These are phyloP conservation scores for Balamuthia mandrillaris DNA, from an alignment of 208 protist genomes.

Conservation along the genomic window DNA sequence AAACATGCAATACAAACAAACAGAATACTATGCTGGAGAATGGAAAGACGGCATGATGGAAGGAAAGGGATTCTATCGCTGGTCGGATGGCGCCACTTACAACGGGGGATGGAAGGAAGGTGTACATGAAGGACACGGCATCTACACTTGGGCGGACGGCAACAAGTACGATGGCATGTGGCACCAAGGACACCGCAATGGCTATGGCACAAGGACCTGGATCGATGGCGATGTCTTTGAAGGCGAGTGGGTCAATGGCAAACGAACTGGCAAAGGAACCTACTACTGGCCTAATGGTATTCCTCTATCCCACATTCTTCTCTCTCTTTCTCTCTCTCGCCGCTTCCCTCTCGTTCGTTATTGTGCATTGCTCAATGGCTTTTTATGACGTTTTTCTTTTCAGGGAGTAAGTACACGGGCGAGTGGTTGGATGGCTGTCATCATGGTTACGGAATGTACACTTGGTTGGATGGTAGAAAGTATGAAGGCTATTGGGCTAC, in stretches of 20 bases:
- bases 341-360: too few relatives aligned
- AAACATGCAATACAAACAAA: not conserved
- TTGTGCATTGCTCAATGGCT: not conserved
- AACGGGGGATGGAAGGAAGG: not conserved
- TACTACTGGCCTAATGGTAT: slow-evolving; percentile 33
- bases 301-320: not conserved
- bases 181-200: slow-evolving; percentile 5
- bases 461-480: not conserved
- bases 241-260: slow-evolving; percentile 20
- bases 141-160: slow-evolving; percentile 19
- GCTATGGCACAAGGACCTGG: slow-evolving; percentile 27
- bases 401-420: slow-evolving; percentile 6
- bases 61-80: not conserved
- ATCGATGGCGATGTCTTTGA: slow-evolving; percentile 17
- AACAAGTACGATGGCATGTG: slow-evolving; percentile 34
- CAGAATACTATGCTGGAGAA: slow-evolving; percentile 18
- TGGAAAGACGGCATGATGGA: slow-evolving; percentile 35
- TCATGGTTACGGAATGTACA: slow-evolving; percentile 11
- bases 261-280: not conserved
- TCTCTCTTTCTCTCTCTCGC: too few relatives aligned
- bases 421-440: slow-evolving; percentile 17
- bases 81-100: slow-evolving; percentile 16
- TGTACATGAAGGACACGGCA: not conserved
- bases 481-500: slow-evolving; percentile 19
- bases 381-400: not conserved